Evolutionary conservation across 257 asterid species (phyloP).

Genomic region (Coffea eugenioides): DNA sequence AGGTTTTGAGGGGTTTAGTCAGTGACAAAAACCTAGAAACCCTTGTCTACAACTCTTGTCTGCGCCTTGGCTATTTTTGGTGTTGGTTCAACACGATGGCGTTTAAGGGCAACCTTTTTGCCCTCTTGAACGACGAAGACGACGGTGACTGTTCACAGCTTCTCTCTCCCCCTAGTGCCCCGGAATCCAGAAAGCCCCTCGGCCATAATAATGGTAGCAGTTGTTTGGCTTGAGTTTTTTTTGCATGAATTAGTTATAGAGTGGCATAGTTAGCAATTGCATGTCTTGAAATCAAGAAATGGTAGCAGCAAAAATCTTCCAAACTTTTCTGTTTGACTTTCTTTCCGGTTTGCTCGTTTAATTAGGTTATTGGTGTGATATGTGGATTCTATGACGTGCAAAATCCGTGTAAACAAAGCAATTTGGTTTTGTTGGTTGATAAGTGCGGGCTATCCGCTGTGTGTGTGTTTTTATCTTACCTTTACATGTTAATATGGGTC

Average conservation of each 20-base stretch:
- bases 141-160: constrained; percentile 3
- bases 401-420: neutral
- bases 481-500: neutral
- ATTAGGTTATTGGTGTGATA: no score
- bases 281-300: neutral
- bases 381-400: neutral
- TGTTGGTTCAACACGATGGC: constrained; percentile 1
- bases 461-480: neutral
- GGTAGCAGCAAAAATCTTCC: neutral
- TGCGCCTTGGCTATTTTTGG: neutral
- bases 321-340: no score
- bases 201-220: neutral
- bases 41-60: neutral
- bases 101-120: constrained; percentile 3
- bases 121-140: constrained; percentile 1
- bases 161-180: neutral
- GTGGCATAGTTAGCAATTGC: neutral
- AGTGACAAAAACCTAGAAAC: neutral
- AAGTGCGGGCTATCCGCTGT: neutral
- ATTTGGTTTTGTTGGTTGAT: neutral
- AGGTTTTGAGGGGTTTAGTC: neutral
- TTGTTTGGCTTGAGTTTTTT: neutral
- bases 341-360: no score
- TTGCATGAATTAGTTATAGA: neutral
- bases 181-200: neutral